Percentiles rank a stretch among this genome's conserved stretches.
Conservation (phyloP, 108 stramenopile genomes). For the Thalassiosira profunda region DNA sequence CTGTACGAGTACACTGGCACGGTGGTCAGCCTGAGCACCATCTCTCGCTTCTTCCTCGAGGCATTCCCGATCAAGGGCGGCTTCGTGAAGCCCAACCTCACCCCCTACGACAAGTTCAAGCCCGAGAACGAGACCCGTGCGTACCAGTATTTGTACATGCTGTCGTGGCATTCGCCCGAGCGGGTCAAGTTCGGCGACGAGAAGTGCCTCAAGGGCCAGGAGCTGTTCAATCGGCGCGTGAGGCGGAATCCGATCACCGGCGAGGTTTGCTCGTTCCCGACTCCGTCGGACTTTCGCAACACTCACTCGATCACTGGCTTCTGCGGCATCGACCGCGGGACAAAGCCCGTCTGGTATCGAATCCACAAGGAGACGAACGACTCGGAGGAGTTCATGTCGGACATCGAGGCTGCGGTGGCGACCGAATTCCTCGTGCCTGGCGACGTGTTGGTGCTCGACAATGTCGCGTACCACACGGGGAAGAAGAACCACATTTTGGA, state of each 20-base stretch:
- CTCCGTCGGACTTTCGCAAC: constrained; percentile 17
- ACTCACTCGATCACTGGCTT: constrained; percentile 13
- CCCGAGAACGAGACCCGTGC: background rate
- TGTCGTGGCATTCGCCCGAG: background rate
- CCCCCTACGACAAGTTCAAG: constrained; percentile 14
- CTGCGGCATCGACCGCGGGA: background rate
- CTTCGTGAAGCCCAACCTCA: constrained; percentile 11
- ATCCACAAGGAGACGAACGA: background rate
- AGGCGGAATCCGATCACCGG: constrained; percentile 14
- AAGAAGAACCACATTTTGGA: background rate
- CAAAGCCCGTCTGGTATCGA: background rate
- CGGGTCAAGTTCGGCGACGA: constrained; percentile 15
- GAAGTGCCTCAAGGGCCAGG: constrained; percentile 16
- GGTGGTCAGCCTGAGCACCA: constrained; percentile 4
- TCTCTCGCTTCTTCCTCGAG: background rate
- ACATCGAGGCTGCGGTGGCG: background rate
- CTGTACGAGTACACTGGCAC: constrained; percentile 3
- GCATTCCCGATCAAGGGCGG: background rate
- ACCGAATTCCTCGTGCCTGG: background rate
- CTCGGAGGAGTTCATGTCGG: background rate
- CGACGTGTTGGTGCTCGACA: constrained; percentile 17
- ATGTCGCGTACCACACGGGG: background rate
- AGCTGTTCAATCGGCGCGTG: constrained; percentile 17
- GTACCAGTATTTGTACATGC: background rate
- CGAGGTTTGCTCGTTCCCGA: background rate